Conservation (phyloP, 1,284 basidiomycete genomes). For the Malassezia slooffiae region DNA sequence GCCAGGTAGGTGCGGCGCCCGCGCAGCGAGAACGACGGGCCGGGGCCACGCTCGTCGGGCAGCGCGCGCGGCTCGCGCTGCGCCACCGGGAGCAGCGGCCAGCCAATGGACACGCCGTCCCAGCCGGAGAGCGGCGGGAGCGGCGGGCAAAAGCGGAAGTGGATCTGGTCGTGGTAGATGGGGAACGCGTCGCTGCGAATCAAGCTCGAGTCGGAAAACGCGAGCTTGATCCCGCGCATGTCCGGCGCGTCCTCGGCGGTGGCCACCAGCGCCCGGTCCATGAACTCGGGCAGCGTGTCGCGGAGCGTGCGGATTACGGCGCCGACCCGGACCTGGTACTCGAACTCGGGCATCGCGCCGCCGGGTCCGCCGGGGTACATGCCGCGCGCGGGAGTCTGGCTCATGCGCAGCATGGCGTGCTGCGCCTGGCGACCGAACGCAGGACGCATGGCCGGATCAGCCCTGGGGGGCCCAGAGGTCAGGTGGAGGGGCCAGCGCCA, state of each 20-base stretch:
- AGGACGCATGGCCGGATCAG: no score
- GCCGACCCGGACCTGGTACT: slow-evolving; percentile 15
- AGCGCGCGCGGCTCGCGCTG: no score
- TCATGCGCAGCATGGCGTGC: no score
- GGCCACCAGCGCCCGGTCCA: slow-evolving; percentile 9
- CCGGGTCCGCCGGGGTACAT: no score
- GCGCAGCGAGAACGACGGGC: slow-evolving; percentile 8
- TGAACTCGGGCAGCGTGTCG: slow-evolving; percentile 11
- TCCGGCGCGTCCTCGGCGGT: neutral
- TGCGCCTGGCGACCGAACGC: no score
- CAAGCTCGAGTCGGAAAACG: no score
- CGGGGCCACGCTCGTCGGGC: neutral
- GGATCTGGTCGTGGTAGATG: slow-evolving; percentile 10
- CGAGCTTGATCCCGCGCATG: neutral
- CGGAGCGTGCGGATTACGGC: slow-evolving; percentile 10
- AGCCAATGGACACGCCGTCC: no score
- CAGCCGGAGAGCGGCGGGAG: neutral
- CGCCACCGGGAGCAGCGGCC: neutral
- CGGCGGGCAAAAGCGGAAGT: slow-evolving; percentile 7
- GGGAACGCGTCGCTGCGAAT: no score
- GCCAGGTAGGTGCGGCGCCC: slow-evolving; percentile 8
- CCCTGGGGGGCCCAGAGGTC: no score
- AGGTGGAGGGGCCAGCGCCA: no score
- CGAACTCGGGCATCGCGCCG: slow-evolving; percentile 11
- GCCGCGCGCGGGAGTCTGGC: no score